Base-by-base conservation (phyloP, 768 basidiomycete species). In the Collybiopsis confluens region DNA sequence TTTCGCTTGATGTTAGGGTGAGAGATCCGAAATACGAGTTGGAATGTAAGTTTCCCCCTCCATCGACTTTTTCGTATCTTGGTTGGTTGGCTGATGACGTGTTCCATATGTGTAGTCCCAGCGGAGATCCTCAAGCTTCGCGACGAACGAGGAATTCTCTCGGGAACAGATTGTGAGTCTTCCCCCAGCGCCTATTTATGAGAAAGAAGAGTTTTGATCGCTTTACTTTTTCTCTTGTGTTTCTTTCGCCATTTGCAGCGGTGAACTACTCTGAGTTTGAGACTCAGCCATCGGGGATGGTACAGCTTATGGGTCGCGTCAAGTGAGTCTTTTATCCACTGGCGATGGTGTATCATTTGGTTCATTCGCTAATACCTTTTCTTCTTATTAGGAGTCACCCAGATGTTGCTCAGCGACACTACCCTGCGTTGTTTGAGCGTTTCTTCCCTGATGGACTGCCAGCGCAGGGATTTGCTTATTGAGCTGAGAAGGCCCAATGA, bases 41-140 rank as follows among this genome's bases (percentile, higher is more conserved):
- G 0, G 61, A 74, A 52, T 76, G 72, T 73, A 53, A 26, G 72
- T 61, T 9, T n/a, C 13, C n/a, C 21, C 33, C 21, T 52, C n/a
- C n/a, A n/a, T 23, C 9, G 56, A 28, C 11, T 26, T 28, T 28
- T 1, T 27, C 21, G 20, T 24, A 49, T 9, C 40, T 9, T 27
- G 15, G 42, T 2, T 44, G 58, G 58, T 37, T 53, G 11, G 20
- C 28, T 24, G 36, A 13, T 48, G 43, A 27, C 44, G 44, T 23
- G 11, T 35, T 16, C 27, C n/a, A n/a, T n/a, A n/a, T n/a, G n/a
- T n/a, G n/a, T 56, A 88, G 86, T 91, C 60, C 84, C 88, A 3
- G n/a, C 24, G 21, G 54, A 51, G 23, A 47, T 55, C 13, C 54
- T 50, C 20, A 38, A 55, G 27, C 26, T 55, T n/a, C 46, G 35